Base-by-base conservation (phyloP, 2,329 filamentous ascomycete species). In the Cordyceps fumosorosea region DNA sequence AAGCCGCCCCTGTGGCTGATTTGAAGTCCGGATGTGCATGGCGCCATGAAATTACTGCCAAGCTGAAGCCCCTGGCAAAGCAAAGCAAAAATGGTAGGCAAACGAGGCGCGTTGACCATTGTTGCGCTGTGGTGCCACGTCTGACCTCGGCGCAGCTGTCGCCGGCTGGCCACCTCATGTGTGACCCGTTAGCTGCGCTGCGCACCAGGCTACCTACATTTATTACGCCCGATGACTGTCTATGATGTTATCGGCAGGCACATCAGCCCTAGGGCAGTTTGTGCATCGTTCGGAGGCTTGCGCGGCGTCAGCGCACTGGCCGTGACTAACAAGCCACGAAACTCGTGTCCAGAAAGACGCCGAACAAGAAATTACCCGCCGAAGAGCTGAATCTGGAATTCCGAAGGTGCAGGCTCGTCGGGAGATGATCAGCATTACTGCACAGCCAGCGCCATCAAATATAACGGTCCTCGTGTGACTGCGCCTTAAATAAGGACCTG, bases 141-240 rank as follows among this genome's bases (percentile, higher is more conserved):
- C 58, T 60, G 40, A 26, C 18, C 26, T 60, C 58, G 50, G 50
- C 29, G 40, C 48, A 48, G 50, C 16, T 48, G 40, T 29, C 48
- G 42, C n/a, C 42, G 58, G 45, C 58, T 55, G 40, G 50, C 20
- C 20, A 26, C 10, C 40, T 60, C 58, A 60, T 50, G 58, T 60
- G 58, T 52, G 26, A 48, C n/a, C 14, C n/a, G 37, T 26, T 37
- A 18, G 26, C 50, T 60, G 58, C 58, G 26, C 42, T 26, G 40
- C 26, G 3, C 10, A 37, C 22, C 22, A 48, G 40, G 22, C 48
- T 52, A 6, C 16, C 44, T 51, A 32, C 56, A 51, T 44, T 29
- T 42, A 26, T 32, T 16, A 3, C 22, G 29, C 45, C 11, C 44
- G n/a, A 47, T 24, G 29, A 20, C 14, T 51, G 20, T 22, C 16